Evolutionary conservation across 805 yeast genomes (phyloP).

Genomic region (Metschnikowia koreensis): DNA sequence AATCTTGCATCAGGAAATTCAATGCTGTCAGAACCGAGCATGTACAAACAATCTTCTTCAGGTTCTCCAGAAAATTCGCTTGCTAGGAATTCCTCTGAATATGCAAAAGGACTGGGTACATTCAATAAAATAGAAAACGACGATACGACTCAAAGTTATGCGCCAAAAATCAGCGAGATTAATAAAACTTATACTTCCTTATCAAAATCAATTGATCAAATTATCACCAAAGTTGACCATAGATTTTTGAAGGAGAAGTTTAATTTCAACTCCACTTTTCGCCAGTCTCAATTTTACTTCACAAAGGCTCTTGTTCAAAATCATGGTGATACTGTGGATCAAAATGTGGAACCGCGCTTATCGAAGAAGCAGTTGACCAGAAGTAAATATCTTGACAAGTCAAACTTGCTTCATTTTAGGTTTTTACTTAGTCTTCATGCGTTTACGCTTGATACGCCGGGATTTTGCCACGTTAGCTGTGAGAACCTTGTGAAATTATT

Average conservation of each 20-base stretch:
- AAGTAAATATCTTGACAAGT: conserved; percentile 6
- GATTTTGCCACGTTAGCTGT: conserved; percentile 15
- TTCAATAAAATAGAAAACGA: too few species aligned
- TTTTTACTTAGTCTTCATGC: conserved; percentile 17
- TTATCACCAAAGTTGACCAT: conserved; percentile 12
- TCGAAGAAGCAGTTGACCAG: background rate
- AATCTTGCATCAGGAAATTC: too few species aligned
- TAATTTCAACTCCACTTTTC: conserved; percentile 16
- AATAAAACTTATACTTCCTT: background rate
- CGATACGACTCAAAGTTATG: background rate
- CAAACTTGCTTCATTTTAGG: conserved; percentile 14
- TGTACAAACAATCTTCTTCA: too few species aligned
- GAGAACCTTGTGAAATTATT: conserved; percentile 24
- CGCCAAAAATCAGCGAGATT: background rate
- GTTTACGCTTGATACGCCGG: conserved; percentile 19
- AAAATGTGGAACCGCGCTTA: background rate
- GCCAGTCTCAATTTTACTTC: conserved; percentile 4
- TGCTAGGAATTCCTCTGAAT: too few species aligned
- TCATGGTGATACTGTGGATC: background rate
- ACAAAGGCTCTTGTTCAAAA: conserved; percentile 1
- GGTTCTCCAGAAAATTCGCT: too few species aligned
- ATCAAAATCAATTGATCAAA: background rate
- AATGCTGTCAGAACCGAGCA: too few species aligned
- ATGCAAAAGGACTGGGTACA: too few species aligned
- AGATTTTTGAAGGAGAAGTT: conserved; percentile 13